These are phyloP conservation scores for Kwoniella europaea DNA, from an alignment of 768 basidiomycete species.

Conservation along the genomic window DNA sequence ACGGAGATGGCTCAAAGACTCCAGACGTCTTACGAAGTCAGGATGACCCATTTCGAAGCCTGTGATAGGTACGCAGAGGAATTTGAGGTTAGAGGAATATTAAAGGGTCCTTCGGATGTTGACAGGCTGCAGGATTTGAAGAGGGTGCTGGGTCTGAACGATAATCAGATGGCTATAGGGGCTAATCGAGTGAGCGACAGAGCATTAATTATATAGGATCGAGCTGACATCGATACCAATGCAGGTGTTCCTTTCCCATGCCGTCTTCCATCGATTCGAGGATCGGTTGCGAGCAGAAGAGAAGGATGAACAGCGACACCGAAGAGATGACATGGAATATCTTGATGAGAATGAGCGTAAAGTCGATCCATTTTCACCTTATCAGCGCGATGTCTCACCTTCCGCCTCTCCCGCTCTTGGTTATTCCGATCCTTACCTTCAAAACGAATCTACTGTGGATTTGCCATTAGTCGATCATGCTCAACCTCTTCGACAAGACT, in stretches of 20 bases:
- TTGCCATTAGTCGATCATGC: slow-evolving; percentile 84
- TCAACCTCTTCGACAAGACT: slow-evolving; percentile 75
- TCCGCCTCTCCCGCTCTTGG: slow-evolving; percentile 41
- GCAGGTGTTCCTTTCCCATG: slow-evolving; percentile 86
- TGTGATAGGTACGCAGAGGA: slow-evolving; percentile 78
- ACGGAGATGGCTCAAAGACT: slow-evolving; percentile 74
- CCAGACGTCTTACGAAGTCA: slow-evolving; percentile 75
- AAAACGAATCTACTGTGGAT: slow-evolving; percentile 67
- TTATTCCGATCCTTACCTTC: slow-evolving; percentile 40
- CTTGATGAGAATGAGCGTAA: slow-evolving; percentile 64
- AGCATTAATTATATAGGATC: not conserved
- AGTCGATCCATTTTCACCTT: slow-evolving; percentile 57
- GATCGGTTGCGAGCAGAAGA: slow-evolving; percentile 82
- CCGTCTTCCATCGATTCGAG: slow-evolving; percentile 84
- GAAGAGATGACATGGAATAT: slow-evolving; percentile 60
- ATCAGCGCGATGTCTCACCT: slow-evolving; percentile 41
- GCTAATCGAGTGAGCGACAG: slow-evolving; percentile 71
- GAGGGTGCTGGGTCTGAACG: slow-evolving; percentile 63
- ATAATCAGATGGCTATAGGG: slow-evolving; percentile 79
- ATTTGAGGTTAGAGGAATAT: slow-evolving; percentile 65
- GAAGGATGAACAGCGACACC: slow-evolving; percentile 82
- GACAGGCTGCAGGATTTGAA: slow-evolving; percentile 55
- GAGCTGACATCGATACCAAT: slow-evolving; percentile 7
- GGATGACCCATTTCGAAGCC: slow-evolving; percentile 84
- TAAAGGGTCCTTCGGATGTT: slow-evolving; percentile 68